Conservation (phyloP, 148 eudicot species). For the Arbutus unedo region DNA sequence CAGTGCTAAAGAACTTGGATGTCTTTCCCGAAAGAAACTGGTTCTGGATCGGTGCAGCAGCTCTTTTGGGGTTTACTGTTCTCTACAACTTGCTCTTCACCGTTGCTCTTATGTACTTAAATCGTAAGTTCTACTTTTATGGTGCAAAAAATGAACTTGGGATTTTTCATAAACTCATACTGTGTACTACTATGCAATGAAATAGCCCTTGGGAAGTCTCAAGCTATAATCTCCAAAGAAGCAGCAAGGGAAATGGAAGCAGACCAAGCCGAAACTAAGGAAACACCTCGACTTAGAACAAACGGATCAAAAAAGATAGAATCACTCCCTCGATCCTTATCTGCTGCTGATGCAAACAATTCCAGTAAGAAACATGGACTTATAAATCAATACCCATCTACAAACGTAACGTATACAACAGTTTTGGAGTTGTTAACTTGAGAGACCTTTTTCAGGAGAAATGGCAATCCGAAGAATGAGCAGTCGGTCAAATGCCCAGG, state of each 20-base stretch:
- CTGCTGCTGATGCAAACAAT: constrained; percentile 40
- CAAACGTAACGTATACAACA: not conserved
- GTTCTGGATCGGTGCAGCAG: constrained; percentile 91
- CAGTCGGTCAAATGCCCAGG: constrained; percentile 27
- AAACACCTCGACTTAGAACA: constrained; percentile 34
- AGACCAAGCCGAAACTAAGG: constrained; percentile 31
- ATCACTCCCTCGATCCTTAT: constrained; percentile 31
- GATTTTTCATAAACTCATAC: not conserved
- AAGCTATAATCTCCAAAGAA: constrained; percentile 33
- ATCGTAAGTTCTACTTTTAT: constrained; percentile 54
- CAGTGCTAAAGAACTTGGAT: constrained; percentile 53
- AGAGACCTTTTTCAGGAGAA: constrained; percentile 31
- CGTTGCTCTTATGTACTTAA: constrained; percentile 66
- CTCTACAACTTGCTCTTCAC: constrained; percentile 72
- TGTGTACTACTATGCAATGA: not conserved
- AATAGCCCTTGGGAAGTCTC: constrained; percentile 28
- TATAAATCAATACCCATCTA: not conserved
- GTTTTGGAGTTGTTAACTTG: not conserved
- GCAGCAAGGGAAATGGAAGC: constrained; percentile 40
- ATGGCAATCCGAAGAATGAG: constrained; percentile 41
- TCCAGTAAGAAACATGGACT: constrained; percentile 27
- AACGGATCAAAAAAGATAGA: constrained; percentile 34
- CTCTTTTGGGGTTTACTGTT: constrained; percentile 62
- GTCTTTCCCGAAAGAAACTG: constrained; percentile 53
- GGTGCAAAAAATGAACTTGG: not conserved